Conservation (phyloP, 2,329 filamentous ascomycete species). For the Pestalotiopsis sp. region DNA sequence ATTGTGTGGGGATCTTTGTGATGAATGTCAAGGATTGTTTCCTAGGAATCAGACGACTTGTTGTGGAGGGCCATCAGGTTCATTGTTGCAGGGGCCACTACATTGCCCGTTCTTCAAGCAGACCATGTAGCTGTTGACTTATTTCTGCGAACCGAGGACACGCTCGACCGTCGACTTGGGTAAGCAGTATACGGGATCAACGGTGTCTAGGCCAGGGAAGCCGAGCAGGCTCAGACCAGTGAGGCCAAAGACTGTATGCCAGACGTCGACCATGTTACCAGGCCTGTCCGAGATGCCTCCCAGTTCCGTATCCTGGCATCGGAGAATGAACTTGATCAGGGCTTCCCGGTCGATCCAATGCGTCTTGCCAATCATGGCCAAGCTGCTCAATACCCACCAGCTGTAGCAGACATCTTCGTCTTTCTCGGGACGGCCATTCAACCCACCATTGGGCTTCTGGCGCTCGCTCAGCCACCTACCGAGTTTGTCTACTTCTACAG, state of each 20-base stretch:
- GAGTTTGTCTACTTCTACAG: constrained; percentile 81
- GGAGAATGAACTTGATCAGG: constrained; percentile 80
- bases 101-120: neutral
- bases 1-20: neutral
- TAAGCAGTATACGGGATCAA: constrained; percentile 89
- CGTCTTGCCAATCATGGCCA: constrained; percentile 83
- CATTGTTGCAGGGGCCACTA: neutral
- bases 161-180: constrained; percentile 68
- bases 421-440: constrained; percentile 96
- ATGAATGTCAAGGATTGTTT: neutral
- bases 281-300: constrained; percentile 91
- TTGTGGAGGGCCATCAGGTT: neutral
- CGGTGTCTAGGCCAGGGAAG: constrained; percentile 74
- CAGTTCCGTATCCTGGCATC: constrained; percentile 81
- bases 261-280: constrained; percentile 95
- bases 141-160: constrained; percentile 49
- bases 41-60: neutral
- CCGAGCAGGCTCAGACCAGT: constrained; percentile 85
- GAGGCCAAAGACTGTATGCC: constrained; percentile 89
- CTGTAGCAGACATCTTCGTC: constrained; percentile 97
- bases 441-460: constrained; percentile 81
- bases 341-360: constrained; percentile 92
- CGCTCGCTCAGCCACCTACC: constrained; percentile 92
- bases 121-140: constrained; percentile 13
- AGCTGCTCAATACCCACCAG: constrained; percentile 95